Evolutionary conservation across 2,329 filamentous ascomycete genomes (phyloP), one percentile per base, ranked within the genome.

Genomic region (Cryphonectria naterciae): DNA sequence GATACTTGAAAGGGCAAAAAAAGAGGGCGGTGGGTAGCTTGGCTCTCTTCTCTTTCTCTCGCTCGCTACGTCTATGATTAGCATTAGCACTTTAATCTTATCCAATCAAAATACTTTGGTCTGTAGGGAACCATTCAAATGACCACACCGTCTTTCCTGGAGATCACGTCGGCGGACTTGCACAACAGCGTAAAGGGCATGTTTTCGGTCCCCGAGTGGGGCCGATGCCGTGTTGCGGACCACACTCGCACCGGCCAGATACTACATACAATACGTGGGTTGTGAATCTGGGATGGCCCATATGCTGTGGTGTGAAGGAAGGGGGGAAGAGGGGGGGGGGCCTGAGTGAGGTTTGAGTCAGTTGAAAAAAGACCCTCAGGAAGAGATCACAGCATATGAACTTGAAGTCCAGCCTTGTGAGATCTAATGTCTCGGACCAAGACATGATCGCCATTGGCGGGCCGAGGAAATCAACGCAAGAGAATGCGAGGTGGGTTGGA

Each of bases 401-500:
- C 13, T 41, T 49, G 46, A 13, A 13, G 28, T 28, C 39, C 56
- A 35, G 65, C 60, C 64, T 22, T 43, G 8, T 37, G 37, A 60
- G 61, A 68, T 65, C 61, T 65, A 28, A 28, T 68, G 65, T 56
- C 35, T 67, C 32, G n/a, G 54, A 39, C 35, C 52, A 41, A 64
- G 67, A 58, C 32, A 68, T 43, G 13, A 68, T 64, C 54, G 62
- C 61, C 43, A 46, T 25, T 15, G 52, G 46, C 46, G 28, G 69
- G 41, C 43, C 66, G 41, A 52, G 28, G 41, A 25, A 28, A 17
- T 52, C 17, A 41, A 54, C 54, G 61, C 61, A 61, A 39, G 49
- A 61, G 41, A 66, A 62, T 62, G 65, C 43, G 54, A 63, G 37
- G 54, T 54, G 62, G 10, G 66, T 65, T 35, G 52, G 28, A 37